Conservation (phyloP, 2,329 filamentous ascomycete genomes). For the Epichloe glyceriae region DNA sequence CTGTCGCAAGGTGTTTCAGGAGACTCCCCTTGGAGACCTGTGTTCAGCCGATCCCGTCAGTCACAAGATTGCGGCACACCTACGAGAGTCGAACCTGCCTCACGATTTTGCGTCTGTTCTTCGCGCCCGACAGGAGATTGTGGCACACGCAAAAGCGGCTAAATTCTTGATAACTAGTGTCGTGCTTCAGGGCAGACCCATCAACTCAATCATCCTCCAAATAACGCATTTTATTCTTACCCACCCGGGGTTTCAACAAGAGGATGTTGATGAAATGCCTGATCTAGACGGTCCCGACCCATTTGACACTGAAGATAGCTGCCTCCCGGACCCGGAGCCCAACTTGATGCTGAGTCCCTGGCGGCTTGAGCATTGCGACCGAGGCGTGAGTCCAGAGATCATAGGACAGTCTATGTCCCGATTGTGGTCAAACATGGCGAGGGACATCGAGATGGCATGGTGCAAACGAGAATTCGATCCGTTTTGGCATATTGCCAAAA, state of each 20-base stretch:
- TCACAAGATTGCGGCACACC: background rate
- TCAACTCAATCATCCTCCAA: background rate
- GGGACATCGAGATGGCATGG: background rate
- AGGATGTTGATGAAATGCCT: background rate
- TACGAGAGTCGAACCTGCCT: background rate
- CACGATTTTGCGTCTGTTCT: background rate
- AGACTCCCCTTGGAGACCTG: background rate
- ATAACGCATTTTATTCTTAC: background rate
- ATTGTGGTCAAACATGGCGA: background rate
- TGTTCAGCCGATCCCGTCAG: background rate
- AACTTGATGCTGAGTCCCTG: background rate
- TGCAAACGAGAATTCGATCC: background rate
- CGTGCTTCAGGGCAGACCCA: background rate
- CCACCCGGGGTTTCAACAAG: background rate
- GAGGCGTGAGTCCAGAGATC: background rate
- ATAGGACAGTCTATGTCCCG: background rate
- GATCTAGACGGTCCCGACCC: background rate
- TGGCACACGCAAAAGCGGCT: background rate
- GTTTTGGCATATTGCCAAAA: background rate
- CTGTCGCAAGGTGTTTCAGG: background rate
- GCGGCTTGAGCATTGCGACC: background rate
- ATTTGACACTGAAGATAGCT: background rate
- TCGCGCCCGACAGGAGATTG: background rate
- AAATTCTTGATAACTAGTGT: background rate
- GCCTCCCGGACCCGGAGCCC: background rate